These are phyloP conservation scores for Pochonia chlamydosporia DNA, from an alignment of 2,329 filamentous ascomycete species.

Conservation along the genomic window DNA sequence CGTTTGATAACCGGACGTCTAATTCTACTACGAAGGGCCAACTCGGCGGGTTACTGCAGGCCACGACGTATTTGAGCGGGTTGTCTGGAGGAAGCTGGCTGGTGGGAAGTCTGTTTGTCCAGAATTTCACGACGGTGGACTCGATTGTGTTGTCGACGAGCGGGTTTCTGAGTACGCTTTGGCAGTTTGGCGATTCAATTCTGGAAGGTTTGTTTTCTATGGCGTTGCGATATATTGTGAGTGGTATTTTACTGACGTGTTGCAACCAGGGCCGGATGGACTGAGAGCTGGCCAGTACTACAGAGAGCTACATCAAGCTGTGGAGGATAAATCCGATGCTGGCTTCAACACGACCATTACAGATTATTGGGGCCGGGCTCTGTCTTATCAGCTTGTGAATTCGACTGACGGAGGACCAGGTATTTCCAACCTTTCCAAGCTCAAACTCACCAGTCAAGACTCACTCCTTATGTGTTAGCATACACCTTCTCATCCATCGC, in stretches of 20 bases:
- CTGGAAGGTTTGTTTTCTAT: constrained; percentile 22
- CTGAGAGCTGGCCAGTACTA: constrained; percentile 47
- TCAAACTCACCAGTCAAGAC: background rate
- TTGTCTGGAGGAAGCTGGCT: constrained; percentile 73
- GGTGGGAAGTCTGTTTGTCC: constrained; percentile 65
- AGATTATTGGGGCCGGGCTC: constrained; percentile 74
- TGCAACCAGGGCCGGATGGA: constrained; percentile 16
- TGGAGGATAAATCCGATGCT: constrained; percentile 53
- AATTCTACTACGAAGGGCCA: constrained; percentile 43
- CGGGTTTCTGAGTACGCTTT: constrained; percentile 23
- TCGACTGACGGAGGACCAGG: constrained; percentile 60
- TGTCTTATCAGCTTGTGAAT: constrained; percentile 74
- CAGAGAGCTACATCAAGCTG: constrained; percentile 48
- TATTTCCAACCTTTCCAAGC: constrained; percentile 2
- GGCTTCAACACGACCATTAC: constrained; percentile 60
- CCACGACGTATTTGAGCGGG: constrained; percentile 68
- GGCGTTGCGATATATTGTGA: background rate
- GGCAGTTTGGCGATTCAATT: constrained; percentile 31
- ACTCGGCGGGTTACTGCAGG: constrained; percentile 68
- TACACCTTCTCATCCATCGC: constrained; percentile 70
- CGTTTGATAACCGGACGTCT: constrained; percentile 63
- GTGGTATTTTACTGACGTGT: background rate
- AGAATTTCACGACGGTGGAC: constrained; percentile 68
- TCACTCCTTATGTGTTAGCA: constrained; percentile 22
- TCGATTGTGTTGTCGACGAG: constrained; percentile 20